Conservation (phyloP, 805 yeast species). For the Starmerella cellae region DNA sequence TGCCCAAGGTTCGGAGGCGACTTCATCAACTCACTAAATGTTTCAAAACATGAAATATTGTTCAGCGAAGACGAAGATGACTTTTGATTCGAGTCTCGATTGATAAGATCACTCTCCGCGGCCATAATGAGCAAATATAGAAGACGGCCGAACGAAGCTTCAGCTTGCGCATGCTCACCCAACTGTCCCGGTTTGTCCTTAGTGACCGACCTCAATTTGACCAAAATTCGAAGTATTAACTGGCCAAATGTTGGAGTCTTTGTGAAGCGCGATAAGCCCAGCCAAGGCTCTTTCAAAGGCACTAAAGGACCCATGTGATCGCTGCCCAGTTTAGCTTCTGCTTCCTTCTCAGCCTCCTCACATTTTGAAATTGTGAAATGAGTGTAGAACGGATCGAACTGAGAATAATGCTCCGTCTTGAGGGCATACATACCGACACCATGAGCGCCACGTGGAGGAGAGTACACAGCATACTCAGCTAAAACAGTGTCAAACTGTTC, state of each 20-base stretch:
- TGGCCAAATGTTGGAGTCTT: slow-evolving; percentile 22
- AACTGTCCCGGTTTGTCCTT: not conserved
- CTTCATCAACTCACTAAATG: slow-evolving; percentile 5
- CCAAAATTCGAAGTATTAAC: slow-evolving; percentile 16
- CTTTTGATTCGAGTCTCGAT: not conserved
- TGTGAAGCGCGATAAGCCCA: slow-evolving; percentile 23
- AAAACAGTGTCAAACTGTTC: slow-evolving; percentile 58
- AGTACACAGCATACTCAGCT: slow-evolving; percentile 43
- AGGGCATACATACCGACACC: slow-evolving; percentile 57
- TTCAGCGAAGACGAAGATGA: not conserved
- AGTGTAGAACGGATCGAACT: slow-evolving; percentile 70
- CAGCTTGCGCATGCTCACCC: slow-evolving; percentile 32
- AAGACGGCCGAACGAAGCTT: slow-evolving; percentile 43
- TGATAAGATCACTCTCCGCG: slow-evolving; percentile 29
- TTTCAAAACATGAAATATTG: not conserved
- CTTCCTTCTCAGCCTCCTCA: slow-evolving; percentile 63
- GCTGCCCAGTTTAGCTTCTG: slow-evolving; percentile 38
- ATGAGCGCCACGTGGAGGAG: slow-evolving; percentile 44
- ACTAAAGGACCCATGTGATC: slow-evolving; percentile 43
- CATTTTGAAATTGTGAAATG: slow-evolving; percentile 65
- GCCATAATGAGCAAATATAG: slow-evolving; percentile 62
- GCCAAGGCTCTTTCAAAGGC: slow-evolving; percentile 26
- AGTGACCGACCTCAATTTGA: not conserved
- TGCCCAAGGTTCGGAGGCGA: not conserved
- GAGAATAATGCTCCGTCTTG: slow-evolving; percentile 39